Evolutionary conservation across 331 rosid genomes (phyloP), one percentile per base, ranked within the genome.

Genomic region (Stylosanthes scabra): DNA sequence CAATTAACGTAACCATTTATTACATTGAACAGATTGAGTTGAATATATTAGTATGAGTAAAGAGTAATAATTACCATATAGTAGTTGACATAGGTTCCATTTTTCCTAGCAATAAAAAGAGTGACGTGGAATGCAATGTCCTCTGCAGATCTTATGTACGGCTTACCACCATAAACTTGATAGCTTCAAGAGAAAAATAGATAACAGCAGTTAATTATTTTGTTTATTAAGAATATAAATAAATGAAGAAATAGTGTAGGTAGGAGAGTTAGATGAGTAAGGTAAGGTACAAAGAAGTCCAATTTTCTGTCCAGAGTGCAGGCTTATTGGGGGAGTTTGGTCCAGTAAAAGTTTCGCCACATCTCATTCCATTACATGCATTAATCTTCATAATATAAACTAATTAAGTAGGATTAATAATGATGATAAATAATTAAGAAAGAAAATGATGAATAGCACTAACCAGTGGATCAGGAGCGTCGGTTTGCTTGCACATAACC

Each of bases 241-340:
- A 20, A 20, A 20, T 1, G 25, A 20, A 20, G 25, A 20, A 20
- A 31, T 31, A 31, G 3, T 3, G 5, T 31, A 31, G 5, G 37
- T 31, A 31, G 37, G 34, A 2, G 28, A 39, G 8, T 34, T 2
- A 7, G 57, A 41, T 42, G 57, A 56, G 14, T 12, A 47, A 63
- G 44, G 59, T 59, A 80, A 72, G 79, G 8, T 89, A 92, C 97
- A 83, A 87, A 50, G 89, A 81, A 0, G 96, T 87, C 97, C 97
- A 91, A 42, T 87, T 89, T 83, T 91, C 97, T 29, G 93, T 89
- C 97, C 97, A 91, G 6, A 91, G 4, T 9, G 89, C 80, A 2
- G 93, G 93, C 79, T 88, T 92, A 27, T 80, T 70, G 3, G 85
- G 87, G 5, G 89, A 87, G 50, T 87, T 91, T 7, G 91, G 96